These are phyloP conservation scores for Tetrapisispora pingtungensis DNA, from an alignment of 805 yeast species.

Conservation along the genomic window DNA sequence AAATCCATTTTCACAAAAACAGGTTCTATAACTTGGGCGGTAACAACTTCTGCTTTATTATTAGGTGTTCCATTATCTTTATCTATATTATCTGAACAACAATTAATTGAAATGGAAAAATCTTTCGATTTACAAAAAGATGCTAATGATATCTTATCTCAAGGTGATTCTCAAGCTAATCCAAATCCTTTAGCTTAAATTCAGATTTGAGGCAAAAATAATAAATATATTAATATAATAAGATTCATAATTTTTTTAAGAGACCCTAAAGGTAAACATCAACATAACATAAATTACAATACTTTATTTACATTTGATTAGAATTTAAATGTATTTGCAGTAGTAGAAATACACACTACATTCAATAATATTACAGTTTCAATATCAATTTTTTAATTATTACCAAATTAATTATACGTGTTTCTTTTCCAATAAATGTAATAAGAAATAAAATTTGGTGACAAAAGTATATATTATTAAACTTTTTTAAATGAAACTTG, in stretches of 20 bases:
- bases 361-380: too few species aligned
- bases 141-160: constrained; percentile 63
- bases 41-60: constrained; percentile 73
- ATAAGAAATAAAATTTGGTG: background rate
- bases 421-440: too few species aligned
- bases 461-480: background rate
- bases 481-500: background rate
- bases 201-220: background rate
- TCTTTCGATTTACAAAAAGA: constrained; percentile 76
- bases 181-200: constrained; percentile 19
- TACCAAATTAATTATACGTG: too few species aligned
- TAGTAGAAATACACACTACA: too few species aligned
- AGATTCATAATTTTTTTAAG: too few species aligned
- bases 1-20: constrained; percentile 43
- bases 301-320: too few species aligned
- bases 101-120: constrained; percentile 87
- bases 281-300: too few species aligned
- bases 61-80: constrained; percentile 89
- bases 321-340: too few species aligned
- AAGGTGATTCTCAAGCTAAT: constrained; percentile 46
- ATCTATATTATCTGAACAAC: constrained; percentile 86
- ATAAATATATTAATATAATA: background rate
- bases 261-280: too few species aligned
- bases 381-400: too few species aligned
- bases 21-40: constrained; percentile 75